Evolutionary conservation across 2,329 filamentous ascomycete genomes (phyloP).

Genomic region (Cladosporium sp.): DNA sequence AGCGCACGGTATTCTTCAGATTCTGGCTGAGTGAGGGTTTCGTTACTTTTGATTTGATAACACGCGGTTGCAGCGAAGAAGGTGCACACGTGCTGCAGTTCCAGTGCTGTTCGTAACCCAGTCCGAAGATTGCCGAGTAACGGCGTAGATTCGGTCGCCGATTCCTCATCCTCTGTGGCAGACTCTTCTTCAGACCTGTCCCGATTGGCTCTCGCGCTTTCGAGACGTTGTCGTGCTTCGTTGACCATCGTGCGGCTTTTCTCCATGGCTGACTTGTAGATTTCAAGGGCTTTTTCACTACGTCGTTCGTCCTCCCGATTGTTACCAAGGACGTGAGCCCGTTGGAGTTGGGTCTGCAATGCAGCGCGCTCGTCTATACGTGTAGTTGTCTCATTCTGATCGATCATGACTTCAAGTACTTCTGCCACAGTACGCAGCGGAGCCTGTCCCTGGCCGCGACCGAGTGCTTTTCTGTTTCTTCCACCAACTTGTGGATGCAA

Average conservation of each 20-base stretch:
- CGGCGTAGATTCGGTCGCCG: slow-evolving; percentile 22
- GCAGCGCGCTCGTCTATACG: slow-evolving; percentile 68
- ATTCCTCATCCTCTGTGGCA: slow-evolving; percentile 33
- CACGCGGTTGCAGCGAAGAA: slow-evolving; percentile 84
- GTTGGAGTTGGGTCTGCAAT: slow-evolving; percentile 54
- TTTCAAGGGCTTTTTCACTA: slow-evolving; percentile 61
- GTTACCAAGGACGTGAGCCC: slow-evolving; percentile 77
- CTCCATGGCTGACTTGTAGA: slow-evolving; percentile 58
- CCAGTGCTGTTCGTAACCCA: slow-evolving; percentile 67
- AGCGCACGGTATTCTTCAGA: slow-evolving; percentile 63
- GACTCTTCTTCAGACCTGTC: slow-evolving; percentile 13
- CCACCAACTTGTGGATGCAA: slow-evolving; percentile 79
- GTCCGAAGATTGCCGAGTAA: slow-evolving; percentile 43
- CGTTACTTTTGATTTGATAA: slow-evolving; percentile 75
- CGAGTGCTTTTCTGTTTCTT: slow-evolving; percentile 60
- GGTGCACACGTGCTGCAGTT: slow-evolving; percentile 73
- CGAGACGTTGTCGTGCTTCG: slow-evolving; percentile 61
- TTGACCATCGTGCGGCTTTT: slow-evolving; percentile 49
- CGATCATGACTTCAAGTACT: slow-evolving; percentile 87
- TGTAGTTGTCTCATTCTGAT: slow-evolving; percentile 68
- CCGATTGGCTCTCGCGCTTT: slow-evolving; percentile 40
- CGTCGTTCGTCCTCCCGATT: slow-evolving; percentile 51
- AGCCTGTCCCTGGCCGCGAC: slow-evolving; percentile 51
- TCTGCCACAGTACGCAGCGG: slow-evolving; percentile 78
- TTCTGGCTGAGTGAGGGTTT: slow-evolving; percentile 58